Percentiles rank a stretch among this genome's conserved stretches.
Evolutionary conservation across 2,329 filamentous ascomycete species (phyloP).

Genomic region (Pleurostoma richardsiae): DNA sequence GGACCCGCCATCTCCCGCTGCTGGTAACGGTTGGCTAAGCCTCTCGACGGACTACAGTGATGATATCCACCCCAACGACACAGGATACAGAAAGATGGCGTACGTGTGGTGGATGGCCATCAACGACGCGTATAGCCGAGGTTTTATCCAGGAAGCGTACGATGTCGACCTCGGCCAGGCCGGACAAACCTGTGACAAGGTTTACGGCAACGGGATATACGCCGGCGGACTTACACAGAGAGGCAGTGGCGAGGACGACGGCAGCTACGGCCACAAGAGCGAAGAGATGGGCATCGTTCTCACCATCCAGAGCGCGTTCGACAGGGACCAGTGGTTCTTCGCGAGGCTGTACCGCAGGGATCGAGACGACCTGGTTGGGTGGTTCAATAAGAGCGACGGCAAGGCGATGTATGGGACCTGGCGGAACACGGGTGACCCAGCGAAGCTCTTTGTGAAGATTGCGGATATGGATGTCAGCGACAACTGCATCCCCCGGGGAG

Average conservation of each 20-base stretch:
- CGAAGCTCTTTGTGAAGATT: slow-evolving; percentile 10
- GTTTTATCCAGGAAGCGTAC: slow-evolving; percentile 3
- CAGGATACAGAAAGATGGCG: slow-evolving; percentile 15
- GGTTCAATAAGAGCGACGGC: slow-evolving; percentile 8
- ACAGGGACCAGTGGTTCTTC: slow-evolving; percentile 17
- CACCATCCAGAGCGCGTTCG: slow-evolving; percentile 11
- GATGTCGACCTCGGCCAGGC: slow-evolving; percentile 5
- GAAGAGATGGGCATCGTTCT: slow-evolving; percentile 9
- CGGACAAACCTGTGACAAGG: slow-evolving; percentile 13
- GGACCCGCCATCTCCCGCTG: not conserved
- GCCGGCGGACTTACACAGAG: slow-evolving; percentile 18
- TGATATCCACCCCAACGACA: slow-evolving; percentile 13
- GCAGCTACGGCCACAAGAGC: slow-evolving; percentile 18
- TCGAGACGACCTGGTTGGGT: slow-evolving; percentile 15
- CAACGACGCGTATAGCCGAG: not conserved
- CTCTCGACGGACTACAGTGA: slow-evolving; percentile 10
- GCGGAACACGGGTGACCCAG: slow-evolving; percentile 2
- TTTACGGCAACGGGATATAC: slow-evolving; percentile 11
- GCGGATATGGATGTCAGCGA: slow-evolving; percentile 6
- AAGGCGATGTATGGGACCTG: slow-evolving; percentile 3
- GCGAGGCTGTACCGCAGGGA: slow-evolving; percentile 10
- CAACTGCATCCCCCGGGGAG: slow-evolving; percentile 4
- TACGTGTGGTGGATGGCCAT: slow-evolving; percentile 8
- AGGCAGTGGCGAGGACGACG: slow-evolving; percentile 20
- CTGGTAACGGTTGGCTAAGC: slow-evolving; percentile 4